Percentiles rank a stretch among this genome's conserved stretches.
Evolutionary conservation across 331 rosid species (phyloP).

Genomic region (Phaseolus coccineus): DNA sequence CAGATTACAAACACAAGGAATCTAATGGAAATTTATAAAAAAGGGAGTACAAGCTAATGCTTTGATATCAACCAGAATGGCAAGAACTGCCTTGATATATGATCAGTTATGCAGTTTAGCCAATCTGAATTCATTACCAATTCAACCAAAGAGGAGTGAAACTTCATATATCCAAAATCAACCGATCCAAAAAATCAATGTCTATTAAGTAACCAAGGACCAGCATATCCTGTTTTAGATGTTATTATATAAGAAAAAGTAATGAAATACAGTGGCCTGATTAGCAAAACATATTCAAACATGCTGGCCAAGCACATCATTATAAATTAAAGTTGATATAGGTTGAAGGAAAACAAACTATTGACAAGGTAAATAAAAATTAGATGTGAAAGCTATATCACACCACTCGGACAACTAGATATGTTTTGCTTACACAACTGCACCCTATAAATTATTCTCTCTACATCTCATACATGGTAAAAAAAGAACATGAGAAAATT

Average conservation of each 20-base stretch:
- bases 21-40: neutral
- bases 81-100: neutral
- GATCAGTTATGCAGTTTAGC: too few relatives aligned
- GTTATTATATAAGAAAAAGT: neutral
- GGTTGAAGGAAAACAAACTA: conserved; percentile 40
- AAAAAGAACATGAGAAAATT: neutral
- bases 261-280: neutral
- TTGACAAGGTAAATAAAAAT: neutral
- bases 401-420: neutral
- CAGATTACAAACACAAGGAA: neutral
- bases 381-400: neutral
- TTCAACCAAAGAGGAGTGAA: neutral
- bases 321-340: conserved; percentile 48
- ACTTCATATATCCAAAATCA: neutral
- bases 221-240: neutral
- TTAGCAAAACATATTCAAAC: neutral
- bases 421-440: neutral
- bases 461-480: neutral
- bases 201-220: neutral
- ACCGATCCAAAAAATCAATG: neutral
- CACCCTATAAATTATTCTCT: neutral
- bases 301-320: neutral
- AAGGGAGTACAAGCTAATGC: neutral
- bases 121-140: neutral
- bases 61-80: neutral